A percentile compares a stretch with the other conserved stretches of the same genome.
Evolutionary conservation across 78 protist species (phyloP).

Genomic region (Salpingoeca rosetta): DNA sequence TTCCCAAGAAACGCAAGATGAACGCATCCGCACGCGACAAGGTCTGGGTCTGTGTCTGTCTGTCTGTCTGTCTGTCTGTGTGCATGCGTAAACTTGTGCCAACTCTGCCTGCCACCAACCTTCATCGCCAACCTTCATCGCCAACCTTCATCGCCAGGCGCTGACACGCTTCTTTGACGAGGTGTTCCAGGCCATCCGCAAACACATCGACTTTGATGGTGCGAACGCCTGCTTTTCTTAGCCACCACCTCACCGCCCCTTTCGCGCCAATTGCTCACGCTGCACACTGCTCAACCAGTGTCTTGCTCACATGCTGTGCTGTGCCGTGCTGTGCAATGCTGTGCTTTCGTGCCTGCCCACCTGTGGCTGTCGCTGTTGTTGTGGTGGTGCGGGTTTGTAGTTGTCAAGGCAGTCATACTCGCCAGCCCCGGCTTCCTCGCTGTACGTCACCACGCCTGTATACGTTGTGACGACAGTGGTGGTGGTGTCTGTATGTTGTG

Average conservation of each 20-base stretch:
- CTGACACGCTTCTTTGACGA: conserved; percentile 44
- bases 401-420: conserved; percentile 73
- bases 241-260: too few species aligned
- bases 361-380: too few species aligned
- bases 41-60: background rate
- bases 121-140: background rate
- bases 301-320: too few species aligned
- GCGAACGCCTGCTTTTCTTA: too few species aligned
- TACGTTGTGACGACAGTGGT: too few species aligned
- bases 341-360: too few species aligned
- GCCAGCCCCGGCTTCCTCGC: conserved; percentile 68
- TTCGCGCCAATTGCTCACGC: too few species aligned
- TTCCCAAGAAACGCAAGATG: conserved; percentile 42
- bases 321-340: too few species aligned
- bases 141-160: conserved; percentile 1
- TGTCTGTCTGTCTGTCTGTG: too few species aligned
- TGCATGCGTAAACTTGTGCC: background rate
- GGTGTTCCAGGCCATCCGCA: conserved; percentile 48
- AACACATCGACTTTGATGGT: conserved; percentile 58
- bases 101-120: background rate
- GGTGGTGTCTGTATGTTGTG: background rate
- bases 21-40: background rate
- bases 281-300: too few species aligned
- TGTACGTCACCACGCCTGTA: background rate
- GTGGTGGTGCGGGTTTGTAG: too few species aligned